A percentile compares a stretch with the other conserved stretches of the same genome.
These are phyloP conservation scores for Penicillium hordei DNA, from an alignment of 2,329 filamentous ascomycete genomes.

Conservation along the genomic window DNA sequence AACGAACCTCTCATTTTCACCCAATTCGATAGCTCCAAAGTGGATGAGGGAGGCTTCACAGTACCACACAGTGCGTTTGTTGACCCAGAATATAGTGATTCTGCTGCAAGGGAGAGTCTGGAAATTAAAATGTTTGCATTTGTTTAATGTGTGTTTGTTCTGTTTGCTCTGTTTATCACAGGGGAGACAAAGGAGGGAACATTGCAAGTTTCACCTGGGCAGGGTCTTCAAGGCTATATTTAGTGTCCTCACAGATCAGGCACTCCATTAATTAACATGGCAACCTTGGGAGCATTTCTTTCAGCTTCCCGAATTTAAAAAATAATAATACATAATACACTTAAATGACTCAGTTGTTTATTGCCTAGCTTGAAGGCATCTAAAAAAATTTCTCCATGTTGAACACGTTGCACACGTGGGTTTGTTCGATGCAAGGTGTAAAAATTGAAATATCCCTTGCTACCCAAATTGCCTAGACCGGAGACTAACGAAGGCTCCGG, in stretches of 20 bases:
- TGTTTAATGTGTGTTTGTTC: slow-evolving; percentile 4
- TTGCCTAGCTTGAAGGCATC: neutral
- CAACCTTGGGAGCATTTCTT: neutral
- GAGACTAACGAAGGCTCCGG: slow-evolving; percentile 14
- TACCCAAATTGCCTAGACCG: slow-evolving; percentile 3
- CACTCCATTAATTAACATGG: neutral
- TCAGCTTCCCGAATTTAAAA: neutral
- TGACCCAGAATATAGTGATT: slow-evolving; percentile 42
- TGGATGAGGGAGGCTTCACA: slow-evolving; percentile 11
- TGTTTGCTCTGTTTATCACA: neutral
- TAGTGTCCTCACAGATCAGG: neutral
- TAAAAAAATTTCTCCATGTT: neutral
- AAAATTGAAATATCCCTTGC: slow-evolving; percentile 2
- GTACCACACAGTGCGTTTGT: slow-evolving; percentile 54
- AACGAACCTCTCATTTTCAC: slow-evolving; percentile 24
- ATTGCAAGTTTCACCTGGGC: neutral
- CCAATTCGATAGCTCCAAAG: slow-evolving; percentile 21
- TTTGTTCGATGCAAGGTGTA: slow-evolving; percentile 1
- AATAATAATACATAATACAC: neutral
- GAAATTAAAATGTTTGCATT: slow-evolving; percentile 48
- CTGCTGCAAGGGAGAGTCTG: slow-evolving; percentile 52
- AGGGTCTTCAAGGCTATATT: neutral
- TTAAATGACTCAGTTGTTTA: neutral
- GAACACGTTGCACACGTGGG: slow-evolving; percentile 7
- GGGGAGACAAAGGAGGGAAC: neutral